Percentiles rank a stretch among this genome's conserved stretches.
Evolutionary conservation across 345 rosid genomes (phyloP).

Genomic region (Toxicodendron radicans): DNA sequence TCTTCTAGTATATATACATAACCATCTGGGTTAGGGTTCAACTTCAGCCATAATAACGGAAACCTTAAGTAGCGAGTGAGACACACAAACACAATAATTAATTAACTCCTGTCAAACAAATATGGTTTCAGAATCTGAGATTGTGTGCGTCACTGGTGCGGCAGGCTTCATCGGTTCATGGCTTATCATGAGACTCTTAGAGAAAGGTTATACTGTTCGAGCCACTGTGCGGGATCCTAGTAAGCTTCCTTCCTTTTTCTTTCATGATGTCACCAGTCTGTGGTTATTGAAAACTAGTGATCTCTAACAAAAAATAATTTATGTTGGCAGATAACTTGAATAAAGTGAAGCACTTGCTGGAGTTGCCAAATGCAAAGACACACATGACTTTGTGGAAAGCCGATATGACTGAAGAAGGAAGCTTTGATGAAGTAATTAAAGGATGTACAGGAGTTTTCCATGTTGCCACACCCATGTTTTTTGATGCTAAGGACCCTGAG

Average conservation of each 20-base stretch:
- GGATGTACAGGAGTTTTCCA: slow-evolving; percentile 90
- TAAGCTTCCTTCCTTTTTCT: slow-evolving; percentile 18
- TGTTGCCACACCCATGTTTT: slow-evolving; percentile 97
- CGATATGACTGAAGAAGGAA: slow-evolving; percentile 65
- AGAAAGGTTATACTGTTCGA: slow-evolving; percentile 67
- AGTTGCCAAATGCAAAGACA: slow-evolving; percentile 67
- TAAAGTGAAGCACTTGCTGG: slow-evolving; percentile 80
- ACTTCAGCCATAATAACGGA: too few relatives aligned
- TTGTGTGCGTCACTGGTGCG: slow-evolving; percentile 88
- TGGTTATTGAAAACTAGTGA: not conserved
- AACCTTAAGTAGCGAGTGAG: too few relatives aligned
- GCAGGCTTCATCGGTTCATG: slow-evolving; percentile 92
- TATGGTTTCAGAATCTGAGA: slow-evolving; percentile 30
- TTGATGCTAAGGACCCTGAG: slow-evolving; percentile 89
- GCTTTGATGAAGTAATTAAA: slow-evolving; percentile 70
- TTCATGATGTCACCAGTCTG: not conserved
- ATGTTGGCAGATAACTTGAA: slow-evolving; percentile 45
- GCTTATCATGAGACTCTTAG: slow-evolving; percentile 86
- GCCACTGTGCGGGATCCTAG: slow-evolving; percentile 93
- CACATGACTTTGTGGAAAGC: slow-evolving; percentile 82
- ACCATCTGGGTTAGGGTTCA: too few relatives aligned
- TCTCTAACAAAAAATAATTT: not conserved
- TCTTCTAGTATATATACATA: not conserved
- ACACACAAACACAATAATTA: too few relatives aligned
- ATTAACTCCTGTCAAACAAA: not conserved